Evolutionary conservation across 345 rosid genomes (phyloP).

Genomic region (Draba incana): DNA sequence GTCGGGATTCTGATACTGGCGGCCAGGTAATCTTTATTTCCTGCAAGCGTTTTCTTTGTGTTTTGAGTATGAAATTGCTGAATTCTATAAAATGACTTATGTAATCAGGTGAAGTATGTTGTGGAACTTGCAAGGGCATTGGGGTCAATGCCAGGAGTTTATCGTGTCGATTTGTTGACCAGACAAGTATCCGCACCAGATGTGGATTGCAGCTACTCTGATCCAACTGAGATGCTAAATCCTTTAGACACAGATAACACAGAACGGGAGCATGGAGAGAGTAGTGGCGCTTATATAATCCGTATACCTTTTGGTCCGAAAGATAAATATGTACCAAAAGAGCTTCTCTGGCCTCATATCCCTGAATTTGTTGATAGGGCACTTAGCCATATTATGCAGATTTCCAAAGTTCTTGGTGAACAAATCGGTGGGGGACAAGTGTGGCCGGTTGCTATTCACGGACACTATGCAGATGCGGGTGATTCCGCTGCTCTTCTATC

Average conservation of each 20-base stretch:
- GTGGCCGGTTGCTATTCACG: slow-evolving; percentile 85
- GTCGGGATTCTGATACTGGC: slow-evolving; percentile 88
- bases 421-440: slow-evolving; percentile 59
- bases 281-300: slow-evolving; percentile 76
- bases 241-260: slow-evolving; percentile 44
- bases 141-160: slow-evolving; percentile 80
- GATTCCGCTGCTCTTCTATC: slow-evolving; percentile 78
- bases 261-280: slow-evolving; percentile 64
- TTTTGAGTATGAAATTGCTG: neutral
- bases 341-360: slow-evolving; percentile 76
- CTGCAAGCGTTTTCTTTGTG: neutral
- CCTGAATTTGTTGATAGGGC: slow-evolving; percentile 87
- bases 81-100: neutral
- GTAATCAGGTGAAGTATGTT: slow-evolving; percentile 73
- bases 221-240: slow-evolving; percentile 74
- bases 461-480: slow-evolving; percentile 90
- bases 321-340: slow-evolving; percentile 69
- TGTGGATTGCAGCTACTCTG: slow-evolving; percentile 74
- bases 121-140: slow-evolving; percentile 90
- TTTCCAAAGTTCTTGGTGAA: slow-evolving; percentile 73
- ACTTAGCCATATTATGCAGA: slow-evolving; percentile 67
- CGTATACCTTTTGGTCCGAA: slow-evolving; percentile 86
- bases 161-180: slow-evolving; percentile 78
- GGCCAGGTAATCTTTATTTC: slow-evolving; percentile 59
- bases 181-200: slow-evolving; percentile 74